Percentiles rank a stretch among this genome's conserved stretches.
phyloP scores from a whole-genome alignment of 495 filamentous ascomycete species.

The Daldinia decipiens region DNA sequence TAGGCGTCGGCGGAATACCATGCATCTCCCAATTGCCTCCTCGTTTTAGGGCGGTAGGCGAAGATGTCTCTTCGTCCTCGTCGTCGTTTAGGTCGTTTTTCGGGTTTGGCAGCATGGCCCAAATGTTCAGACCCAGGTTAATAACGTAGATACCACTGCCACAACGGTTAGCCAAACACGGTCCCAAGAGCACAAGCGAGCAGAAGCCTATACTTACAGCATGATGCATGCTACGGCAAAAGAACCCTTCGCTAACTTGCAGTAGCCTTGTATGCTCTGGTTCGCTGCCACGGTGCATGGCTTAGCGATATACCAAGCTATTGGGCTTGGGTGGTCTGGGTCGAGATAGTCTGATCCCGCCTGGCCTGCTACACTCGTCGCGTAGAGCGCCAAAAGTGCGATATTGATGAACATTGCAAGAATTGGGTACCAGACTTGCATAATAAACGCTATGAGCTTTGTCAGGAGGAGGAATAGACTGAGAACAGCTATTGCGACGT shows the following conservation, averaged over 20 bases:
- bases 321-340: constrained; percentile 69
- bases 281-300: constrained; percentile 72
- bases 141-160: constrained; percentile 64
- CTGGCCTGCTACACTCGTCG: constrained; percentile 75
- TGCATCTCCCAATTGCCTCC: constrained; percentile 57
- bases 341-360: constrained; percentile 84
- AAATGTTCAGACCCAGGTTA: constrained; percentile 66
- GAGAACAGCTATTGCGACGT: constrained; percentile 83
- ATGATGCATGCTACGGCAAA: constrained; percentile 78
- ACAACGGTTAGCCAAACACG: not conserved
- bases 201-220: constrained; percentile 65
- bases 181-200: constrained; percentile 7
- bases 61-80: constrained; percentile 46
- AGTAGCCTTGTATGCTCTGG: constrained; percentile 69
- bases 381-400: constrained; percentile 69
- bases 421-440: constrained; percentile 78
- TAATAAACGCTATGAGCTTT: constrained; percentile 73
- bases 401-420: constrained; percentile 68
- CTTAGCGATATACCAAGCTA: constrained; percentile 86
- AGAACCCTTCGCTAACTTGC: constrained; percentile 76
- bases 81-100: constrained; percentile 54
- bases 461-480: constrained; percentile 73
- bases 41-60: constrained; percentile 44
- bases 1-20: constrained; percentile 47
- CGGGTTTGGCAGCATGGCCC: constrained; percentile 69